A percentile compares a stretch with the other conserved stretches of the same genome.
Conservation (phyloP, 2,329 filamentous ascomycete genomes). For the Oidium heveae region DNA sequence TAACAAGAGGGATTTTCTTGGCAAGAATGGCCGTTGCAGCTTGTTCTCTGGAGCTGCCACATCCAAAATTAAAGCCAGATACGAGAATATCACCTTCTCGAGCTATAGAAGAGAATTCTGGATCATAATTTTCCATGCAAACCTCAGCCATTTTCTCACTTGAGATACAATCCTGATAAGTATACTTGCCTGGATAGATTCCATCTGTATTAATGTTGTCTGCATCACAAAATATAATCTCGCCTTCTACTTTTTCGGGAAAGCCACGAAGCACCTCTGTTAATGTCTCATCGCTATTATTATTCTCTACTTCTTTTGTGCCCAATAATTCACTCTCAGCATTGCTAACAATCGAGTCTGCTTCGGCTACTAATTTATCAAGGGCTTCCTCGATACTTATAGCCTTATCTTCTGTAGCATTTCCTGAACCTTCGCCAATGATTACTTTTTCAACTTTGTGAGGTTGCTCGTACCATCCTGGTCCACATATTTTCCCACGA, state of each 20-base stretch:
- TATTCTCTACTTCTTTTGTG: slow-evolving; percentile 8
- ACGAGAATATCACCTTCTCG: slow-evolving; percentile 58
- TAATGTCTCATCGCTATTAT: slow-evolving; percentile 14
- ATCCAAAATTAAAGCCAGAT: slow-evolving; percentile 71
- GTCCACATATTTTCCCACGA: slow-evolving; percentile 43
- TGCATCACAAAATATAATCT: slow-evolving; percentile 69
- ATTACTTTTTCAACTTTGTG: slow-evolving; percentile 40
- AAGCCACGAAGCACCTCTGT: slow-evolving; percentile 69
- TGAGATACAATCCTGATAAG: slow-evolving; percentile 67
- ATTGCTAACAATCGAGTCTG: slow-evolving; percentile 24
- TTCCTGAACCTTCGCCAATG: slow-evolving; percentile 20
- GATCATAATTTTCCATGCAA: slow-evolving; percentile 88
- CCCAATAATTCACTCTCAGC: slow-evolving; percentile 13
- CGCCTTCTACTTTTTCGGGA: slow-evolving; percentile 55
- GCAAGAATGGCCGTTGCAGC: slow-evolving; percentile 71
- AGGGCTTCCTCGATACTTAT: slow-evolving; percentile 36
- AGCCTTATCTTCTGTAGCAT: slow-evolving; percentile 27
- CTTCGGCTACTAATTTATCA: slow-evolving; percentile 42
- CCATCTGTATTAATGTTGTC: slow-evolving; percentile 81
- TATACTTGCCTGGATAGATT: slow-evolving; percentile 81
- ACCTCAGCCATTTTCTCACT: slow-evolving; percentile 63
- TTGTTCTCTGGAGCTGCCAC: slow-evolving; percentile 58
- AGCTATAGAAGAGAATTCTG: slow-evolving; percentile 36
- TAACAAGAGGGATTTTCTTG: slow-evolving; percentile 54
- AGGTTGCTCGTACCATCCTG: slow-evolving; percentile 54